phyloP scores from a whole-genome alignment of 1,284 basidiomycete species.

The Pholiota adiposa region DNA sequence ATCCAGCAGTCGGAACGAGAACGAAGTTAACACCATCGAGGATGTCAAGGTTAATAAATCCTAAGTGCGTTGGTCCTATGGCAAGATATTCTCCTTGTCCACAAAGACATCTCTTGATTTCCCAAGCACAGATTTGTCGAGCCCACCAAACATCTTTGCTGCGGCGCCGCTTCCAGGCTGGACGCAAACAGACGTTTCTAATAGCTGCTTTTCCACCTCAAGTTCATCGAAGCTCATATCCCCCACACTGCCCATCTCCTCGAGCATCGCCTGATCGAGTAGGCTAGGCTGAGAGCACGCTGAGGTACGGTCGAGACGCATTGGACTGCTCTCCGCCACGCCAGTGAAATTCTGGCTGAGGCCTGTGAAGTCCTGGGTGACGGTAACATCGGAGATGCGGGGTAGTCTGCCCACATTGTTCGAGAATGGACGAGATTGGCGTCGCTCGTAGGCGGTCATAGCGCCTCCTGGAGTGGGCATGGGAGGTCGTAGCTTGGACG shows the following conservation, averaged over 20 bases:
- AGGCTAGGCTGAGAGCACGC: conserved; percentile 55
- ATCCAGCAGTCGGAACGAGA: not conserved
- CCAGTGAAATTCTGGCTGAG: conserved; percentile 11
- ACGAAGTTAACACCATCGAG: no score
- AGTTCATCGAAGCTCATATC: conserved; percentile 56
- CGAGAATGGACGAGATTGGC: conserved; percentile 32
- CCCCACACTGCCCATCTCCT: conserved; percentile 49
- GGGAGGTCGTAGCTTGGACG: conserved; percentile 43
- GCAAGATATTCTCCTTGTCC: conserved; percentile 40
- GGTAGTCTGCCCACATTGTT: conserved; percentile 14
- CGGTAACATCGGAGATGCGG: conserved; percentile 24
- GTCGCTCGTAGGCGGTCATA: conserved; percentile 49
- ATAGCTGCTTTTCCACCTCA: conserved; percentile 31
- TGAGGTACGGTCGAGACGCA: conserved; percentile 44
- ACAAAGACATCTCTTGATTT: conserved; percentile 34
- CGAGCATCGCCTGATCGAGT: conserved; percentile 59
- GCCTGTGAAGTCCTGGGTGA: conserved; percentile 18
- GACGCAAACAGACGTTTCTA: conserved; percentile 21
- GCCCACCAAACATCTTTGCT: conserved; percentile 15
- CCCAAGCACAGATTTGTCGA: conserved; percentile 5
- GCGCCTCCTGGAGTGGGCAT: conserved; percentile 56
- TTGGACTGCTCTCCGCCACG: conserved; percentile 35
- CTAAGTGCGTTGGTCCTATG: conserved; percentile 10
- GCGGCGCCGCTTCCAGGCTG: conserved; percentile 6
- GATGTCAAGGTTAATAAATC: no score